Conservation (phyloP, 73 alveolate genomes). For the Tetrahymena elliotti region DNA sequence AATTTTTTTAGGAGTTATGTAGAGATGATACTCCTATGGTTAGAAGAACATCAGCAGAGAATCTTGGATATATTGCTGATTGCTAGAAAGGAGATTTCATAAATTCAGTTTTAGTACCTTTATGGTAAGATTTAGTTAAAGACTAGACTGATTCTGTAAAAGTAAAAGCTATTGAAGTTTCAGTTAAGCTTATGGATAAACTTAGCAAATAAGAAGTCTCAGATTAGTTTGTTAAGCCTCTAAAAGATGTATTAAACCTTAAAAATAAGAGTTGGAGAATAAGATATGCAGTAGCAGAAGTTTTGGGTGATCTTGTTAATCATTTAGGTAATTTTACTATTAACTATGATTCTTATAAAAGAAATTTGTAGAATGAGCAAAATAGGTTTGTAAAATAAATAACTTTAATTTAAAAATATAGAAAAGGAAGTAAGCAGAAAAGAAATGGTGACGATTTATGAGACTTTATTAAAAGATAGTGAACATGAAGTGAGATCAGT, state of each 20-base stretch:
- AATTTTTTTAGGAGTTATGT: slow-evolving; percentile 22
- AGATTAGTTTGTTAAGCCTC: slow-evolving; percentile 1
- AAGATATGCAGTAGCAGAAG: slow-evolving; percentile 38
- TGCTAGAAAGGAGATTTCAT: background rate
- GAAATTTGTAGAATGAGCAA: no score
- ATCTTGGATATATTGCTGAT: slow-evolving; percentile 18
- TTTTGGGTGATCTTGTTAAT: slow-evolving; percentile 7
- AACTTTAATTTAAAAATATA: background rate
- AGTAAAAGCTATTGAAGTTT: slow-evolving; percentile 43
- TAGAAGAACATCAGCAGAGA: slow-evolving; percentile 39
- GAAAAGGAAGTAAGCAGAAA: slow-evolving; percentile 22
- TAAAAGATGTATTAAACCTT: slow-evolving; percentile 5
- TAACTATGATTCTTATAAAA: no score
- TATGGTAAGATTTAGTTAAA: slow-evolving; percentile 21
- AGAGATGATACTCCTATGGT: slow-evolving; percentile 46
- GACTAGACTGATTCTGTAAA: slow-evolving; percentile 29
- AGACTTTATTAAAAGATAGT: slow-evolving; percentile 18
- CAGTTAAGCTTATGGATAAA: slow-evolving; percentile 13
- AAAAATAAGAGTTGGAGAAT: slow-evolving; percentile 43
- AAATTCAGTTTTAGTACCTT: background rate
- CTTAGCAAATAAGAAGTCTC: slow-evolving; percentile 16
- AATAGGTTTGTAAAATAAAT: no score
- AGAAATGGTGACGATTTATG: slow-evolving; percentile 13
- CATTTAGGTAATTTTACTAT: background rate
- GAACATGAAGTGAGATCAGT: slow-evolving; percentile 46